These are phyloP conservation scores for Alliaria petiolata DNA, from an alignment of 345 rosid species.

Conservation along the genomic window DNA sequence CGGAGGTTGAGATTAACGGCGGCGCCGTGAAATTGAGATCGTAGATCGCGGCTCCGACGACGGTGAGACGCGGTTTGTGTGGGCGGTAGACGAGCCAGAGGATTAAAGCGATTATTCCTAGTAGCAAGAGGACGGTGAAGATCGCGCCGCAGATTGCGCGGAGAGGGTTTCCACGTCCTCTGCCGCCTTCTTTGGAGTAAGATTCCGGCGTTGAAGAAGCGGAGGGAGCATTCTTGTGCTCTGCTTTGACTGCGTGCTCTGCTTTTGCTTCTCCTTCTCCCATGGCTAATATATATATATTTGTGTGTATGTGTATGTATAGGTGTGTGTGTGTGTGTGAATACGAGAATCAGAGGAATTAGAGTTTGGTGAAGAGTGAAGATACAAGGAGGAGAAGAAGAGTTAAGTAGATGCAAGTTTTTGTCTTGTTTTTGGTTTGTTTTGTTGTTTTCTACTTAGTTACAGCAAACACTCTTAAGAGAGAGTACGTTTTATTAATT, in stretches of 20 bases:
- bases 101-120: slow-evolving; percentile 48
- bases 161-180: not conserved
- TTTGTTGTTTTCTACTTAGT: not conserved
- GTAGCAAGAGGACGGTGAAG: slow-evolving; percentile 50
- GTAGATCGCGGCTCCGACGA: slow-evolving; percentile 67
- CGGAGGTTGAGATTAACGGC: slow-evolving; percentile 61
- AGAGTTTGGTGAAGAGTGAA: slow-evolving; percentile 29
- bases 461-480: not conserved
- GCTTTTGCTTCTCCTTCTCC: slow-evolving; percentile 34
- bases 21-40: slow-evolving; percentile 60
- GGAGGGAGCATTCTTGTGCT: slow-evolving; percentile 21
- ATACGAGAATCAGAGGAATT: not conserved
- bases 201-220: slow-evolving; percentile 35
- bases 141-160: slow-evolving; percentile 26
- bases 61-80: slow-evolving; percentile 63
- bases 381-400: slow-evolving; percentile 1
- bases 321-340: not conserved
- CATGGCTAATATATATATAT: slow-evolving; percentile 4
- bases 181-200: slow-evolving; percentile 29
- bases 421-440: not conserved
- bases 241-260: slow-evolving; percentile 1
- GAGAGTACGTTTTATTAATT: not conserved
- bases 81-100: slow-evolving; percentile 85
- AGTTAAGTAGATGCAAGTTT: slow-evolving; percentile 15
- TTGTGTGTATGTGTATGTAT: not conserved